Evolutionary conservation across 208 protist genomes (phyloP).

Genomic region (Trichomonas vaginalis): DNA sequence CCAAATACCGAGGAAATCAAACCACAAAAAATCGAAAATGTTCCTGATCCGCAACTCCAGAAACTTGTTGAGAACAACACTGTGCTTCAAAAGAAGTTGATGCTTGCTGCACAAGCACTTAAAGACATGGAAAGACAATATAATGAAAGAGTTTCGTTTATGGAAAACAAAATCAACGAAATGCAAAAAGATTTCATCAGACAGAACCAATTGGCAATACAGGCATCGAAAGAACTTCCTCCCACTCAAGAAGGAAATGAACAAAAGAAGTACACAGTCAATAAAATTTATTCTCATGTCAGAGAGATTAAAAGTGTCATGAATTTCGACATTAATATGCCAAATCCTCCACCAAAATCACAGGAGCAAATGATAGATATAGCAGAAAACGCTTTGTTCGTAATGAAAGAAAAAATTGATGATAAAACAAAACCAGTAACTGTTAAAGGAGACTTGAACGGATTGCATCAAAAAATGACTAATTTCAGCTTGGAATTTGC

Average conservation of each 20-base stretch:
- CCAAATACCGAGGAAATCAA: too few species aligned
- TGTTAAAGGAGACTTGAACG: neutral
- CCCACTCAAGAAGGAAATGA: neutral
- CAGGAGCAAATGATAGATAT: neutral
- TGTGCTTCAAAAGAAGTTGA: neutral
- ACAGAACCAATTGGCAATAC: neutral
- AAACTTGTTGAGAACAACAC: neutral
- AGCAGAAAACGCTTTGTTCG: neutral
- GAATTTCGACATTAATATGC: neutral
- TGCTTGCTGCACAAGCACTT: neutral
- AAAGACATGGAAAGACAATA: neutral
- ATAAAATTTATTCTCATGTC: neutral
- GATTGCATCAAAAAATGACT: neutral
- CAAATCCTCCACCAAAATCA: neutral
- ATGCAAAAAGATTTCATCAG: neutral
- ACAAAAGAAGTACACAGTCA: neutral
- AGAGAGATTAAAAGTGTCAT: neutral
- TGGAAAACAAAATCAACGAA: neutral
- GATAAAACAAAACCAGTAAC: neutral
- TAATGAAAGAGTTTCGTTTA: neutral
- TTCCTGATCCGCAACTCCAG: neutral
- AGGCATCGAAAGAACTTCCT: neutral
- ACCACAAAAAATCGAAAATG: too few species aligned
- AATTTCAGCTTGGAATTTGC: neutral
- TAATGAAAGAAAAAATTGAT: neutral